Percentiles rank a stretch among this genome's conserved stretches.
These are phyloP conservation scores for Plectosphaerella plurivora DNA, from an alignment of 2,329 filamentous ascomycete species.

Conservation along the genomic window DNA sequence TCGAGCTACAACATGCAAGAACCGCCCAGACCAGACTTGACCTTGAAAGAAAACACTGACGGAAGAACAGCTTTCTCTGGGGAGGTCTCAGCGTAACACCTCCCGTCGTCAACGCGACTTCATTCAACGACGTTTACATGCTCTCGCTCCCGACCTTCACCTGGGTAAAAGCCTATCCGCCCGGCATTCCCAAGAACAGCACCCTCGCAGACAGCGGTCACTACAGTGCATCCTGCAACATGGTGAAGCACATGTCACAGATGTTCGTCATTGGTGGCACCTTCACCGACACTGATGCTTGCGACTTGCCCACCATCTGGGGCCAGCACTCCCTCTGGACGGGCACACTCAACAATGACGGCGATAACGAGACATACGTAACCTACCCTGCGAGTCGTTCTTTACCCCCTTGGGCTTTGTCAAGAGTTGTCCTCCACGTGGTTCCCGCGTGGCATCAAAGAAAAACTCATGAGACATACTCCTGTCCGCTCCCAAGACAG, in stretches of 20 bases:
- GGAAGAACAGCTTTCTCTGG: not conserved
- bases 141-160: not conserved
- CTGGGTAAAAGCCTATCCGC: not conserved
- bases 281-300: not conserved
- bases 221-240: not conserved
- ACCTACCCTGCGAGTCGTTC: too few species aligned
- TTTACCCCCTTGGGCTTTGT: too few species aligned
- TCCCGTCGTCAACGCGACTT: not conserved
- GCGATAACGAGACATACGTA: not conserved
- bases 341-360: not conserved
- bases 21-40: not conserved
- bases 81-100: not conserved
- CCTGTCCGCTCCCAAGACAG: too few species aligned
- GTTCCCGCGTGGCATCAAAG: too few species aligned
- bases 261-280: not conserved
- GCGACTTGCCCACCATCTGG: not conserved
- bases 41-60: not conserved
- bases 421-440: too few species aligned
- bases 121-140: not conserved
- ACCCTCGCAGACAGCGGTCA: not conserved
- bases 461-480: too few species aligned
- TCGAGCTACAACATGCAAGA: not conserved
- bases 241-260: not conserved
- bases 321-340: not conserved
- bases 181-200: not conserved